Base-by-base conservation (phyloP, 148 eudicot species). In the Selenicereus undatus region DNA sequence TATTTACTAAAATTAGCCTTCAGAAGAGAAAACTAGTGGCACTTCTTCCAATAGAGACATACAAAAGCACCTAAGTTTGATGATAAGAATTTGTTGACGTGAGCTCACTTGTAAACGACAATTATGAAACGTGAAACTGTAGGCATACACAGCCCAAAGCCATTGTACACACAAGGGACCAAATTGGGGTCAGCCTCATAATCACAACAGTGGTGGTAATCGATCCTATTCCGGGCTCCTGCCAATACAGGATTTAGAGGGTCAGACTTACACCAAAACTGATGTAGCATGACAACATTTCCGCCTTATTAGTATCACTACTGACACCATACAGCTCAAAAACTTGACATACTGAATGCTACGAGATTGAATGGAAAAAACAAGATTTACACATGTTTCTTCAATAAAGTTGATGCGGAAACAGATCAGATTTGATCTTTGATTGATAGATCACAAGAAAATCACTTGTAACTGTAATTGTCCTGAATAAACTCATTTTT, bases 301-400 rank as follows among this genome's bases (percentile, higher is more conserved):
- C 26, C 8, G 26, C 66, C 66, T 21, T 8, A 21, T 1, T 22
- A 14, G 26, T 54, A 54, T 14, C 24, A 60, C 11, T 32, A 32
- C 32, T 32, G 32, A 32, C 32, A 32, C 32, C 32, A 32, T 32
- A 32, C 32, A 32, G 32, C 66, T 22, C 2, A 60, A 24, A 13
- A n/a, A 16, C 22, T 27, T 50, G 50, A 32, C 77, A 11, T 50
- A 36, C 18, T 13, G 11, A 2, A 26, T 48, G 30, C 27, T 27
- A 8, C 27, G 58, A 35, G 54, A 51, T 58, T 32, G 24, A 60
- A 6, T 22, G 26, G 3, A 60, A n/a, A 21, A 60, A n/a, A 60
- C 26, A 60, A 60, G 66, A 22, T 60, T 0, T 60, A 13, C 66
- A 3, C 8, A 5, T 94, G 84, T 14, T 84, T 89, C 91, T 89